Percentiles rank a stretch among this genome's conserved stretches.
These are phyloP conservation scores for Clarireedia monteithiana DNA, from an alignment of 2,329 filamentous ascomycete species.

Conservation along the genomic window DNA sequence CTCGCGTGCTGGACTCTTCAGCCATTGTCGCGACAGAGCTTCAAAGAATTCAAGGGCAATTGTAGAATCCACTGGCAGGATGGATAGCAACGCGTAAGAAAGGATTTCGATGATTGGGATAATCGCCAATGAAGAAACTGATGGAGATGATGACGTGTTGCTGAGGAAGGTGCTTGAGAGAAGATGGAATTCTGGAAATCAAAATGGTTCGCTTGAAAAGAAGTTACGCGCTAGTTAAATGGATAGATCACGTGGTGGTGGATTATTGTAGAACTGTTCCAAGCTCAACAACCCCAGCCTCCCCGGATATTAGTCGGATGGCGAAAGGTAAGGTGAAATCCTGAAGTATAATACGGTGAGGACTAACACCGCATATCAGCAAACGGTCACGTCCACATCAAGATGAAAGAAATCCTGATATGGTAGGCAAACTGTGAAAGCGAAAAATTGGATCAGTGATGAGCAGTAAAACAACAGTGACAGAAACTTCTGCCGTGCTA, in stretches of 20 bases:
- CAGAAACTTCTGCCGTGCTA: conserved; percentile 17
- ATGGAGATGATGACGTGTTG: conserved; percentile 19
- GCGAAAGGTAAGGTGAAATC: conserved; percentile 1
- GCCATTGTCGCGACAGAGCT: conserved; percentile 24
- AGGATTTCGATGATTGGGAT: conserved; percentile 11
- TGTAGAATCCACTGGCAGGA: conserved; percentile 7
- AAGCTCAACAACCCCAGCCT: conserved; percentile 7
- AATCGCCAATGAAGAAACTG: conserved; percentile 9
- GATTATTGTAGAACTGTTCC: conserved; percentile 9
- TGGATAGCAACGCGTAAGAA: conserved; percentile 17
- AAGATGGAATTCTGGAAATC: conserved; percentile 15
- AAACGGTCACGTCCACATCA: not conserved
- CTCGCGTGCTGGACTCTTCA: conserved; percentile 20
- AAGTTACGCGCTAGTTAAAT: conserved; percentile 10
- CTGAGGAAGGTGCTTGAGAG: conserved; percentile 1
- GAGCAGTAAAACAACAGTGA: conserved; percentile 14
- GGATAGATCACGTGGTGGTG: conserved; percentile 7
- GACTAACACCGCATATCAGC: not conserved
- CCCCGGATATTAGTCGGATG: conserved; percentile 9
- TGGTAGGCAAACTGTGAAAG: not conserved
- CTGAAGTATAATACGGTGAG: not conserved
- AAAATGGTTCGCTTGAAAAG: conserved; percentile 12
- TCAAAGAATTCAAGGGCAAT: conserved; percentile 6
- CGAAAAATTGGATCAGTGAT: conserved; percentile 5
- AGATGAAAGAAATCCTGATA: not conserved